Evolutionary conservation across 179 eudicot genomes (phyloP), one percentile per base, ranked within the genome.

Genomic region (Spergularia azorica): DNA sequence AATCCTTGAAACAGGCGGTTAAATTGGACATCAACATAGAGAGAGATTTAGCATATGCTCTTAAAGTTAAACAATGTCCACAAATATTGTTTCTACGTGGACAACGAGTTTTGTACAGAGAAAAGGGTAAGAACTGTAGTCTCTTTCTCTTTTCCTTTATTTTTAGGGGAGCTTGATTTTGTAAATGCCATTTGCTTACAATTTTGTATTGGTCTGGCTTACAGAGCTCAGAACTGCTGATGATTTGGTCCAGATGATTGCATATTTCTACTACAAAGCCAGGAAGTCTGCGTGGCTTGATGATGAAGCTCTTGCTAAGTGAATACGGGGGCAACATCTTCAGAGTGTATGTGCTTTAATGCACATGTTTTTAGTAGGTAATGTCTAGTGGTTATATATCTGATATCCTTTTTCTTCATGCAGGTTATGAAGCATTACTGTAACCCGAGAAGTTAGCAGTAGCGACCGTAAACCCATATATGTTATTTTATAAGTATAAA

Each of bases 191-290:
- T 63, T 65, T 78, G 78, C 52, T 50, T 62, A 16, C 26, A 36
- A 51, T 62, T n/a, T 9, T 36, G 39, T 36, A 3, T 36, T 69
- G 56, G 36, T 63, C 15, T 69, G 56, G 36, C 70, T 11, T 71
- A 12, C 91, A 94, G 98, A 87, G 51, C 58, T 81, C 60, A 90
- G 97, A 82, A 84, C 90, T 38, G 84, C 94, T 54, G 96, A 94
- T 56, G 98, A 94, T 85, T 82, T 94, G 91, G 94, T 92, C 38
- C 92, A 86, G 32, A 94, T 94, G 97, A 94, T 92, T 70, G 98
- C 98, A 14, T 87, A 84, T 77, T 88, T 90, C 72, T 92, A 88
- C 71, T 95, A 93, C 78, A 93, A 90, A 15, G 96, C 98, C 26
- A 95, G 87, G 81, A 93, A 84, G 79, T 96, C 97, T 76, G 82